Evolutionary conservation across 1,284 basidiomycete species (phyloP), one percentile per base, ranked within the genome.

Genomic region (Apiotrichum veenhuisii): DNA sequence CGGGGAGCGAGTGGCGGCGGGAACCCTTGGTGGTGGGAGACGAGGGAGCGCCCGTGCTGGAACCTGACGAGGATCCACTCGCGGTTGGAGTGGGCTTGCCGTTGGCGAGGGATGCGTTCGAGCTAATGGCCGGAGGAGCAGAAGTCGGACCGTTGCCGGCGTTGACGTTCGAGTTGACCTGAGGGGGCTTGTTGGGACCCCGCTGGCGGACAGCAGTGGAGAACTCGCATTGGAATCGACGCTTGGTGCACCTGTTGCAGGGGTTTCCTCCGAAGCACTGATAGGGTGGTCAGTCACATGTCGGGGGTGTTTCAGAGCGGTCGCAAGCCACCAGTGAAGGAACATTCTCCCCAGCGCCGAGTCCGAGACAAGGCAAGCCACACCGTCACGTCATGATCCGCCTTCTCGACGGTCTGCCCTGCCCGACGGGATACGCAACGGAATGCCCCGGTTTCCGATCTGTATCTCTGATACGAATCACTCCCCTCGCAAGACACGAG

Each of bases 241-340:
- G 53, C 58, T 63, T 63, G 15, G 47, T 50, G 58, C 62, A 63
- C 12, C 62, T 56, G 45, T 63, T 59, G 54, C 62, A 63, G 1
- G 62, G 62, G 43, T 63, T 57, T 1, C 62, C 62, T 1, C 62
- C 62, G 42, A 63, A 63, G 44, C 62, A 63, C 62, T 63, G 44
- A 30, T 30, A 7, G 11, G 22, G 18, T 17, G 14, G 54, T 62
- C 40, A 58, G 56, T 25, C 23, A 26, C 34, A 20, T 38, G 38
- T 20, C 18, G 20, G 9, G 8, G 14, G 20, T 20, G n/a, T 2
- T 8, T 22, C 5, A 41, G 40, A 22, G 5, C 36, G n/a, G n/a
- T 37, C 4, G 17, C 8, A 37, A 14, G 9, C 36, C 36, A 18
- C n/a, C n/a, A n/a, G n/a, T n/a, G n/a, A 37, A 14, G 17, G 14